These are phyloP conservation scores for Carex scoparia DNA, from an alignment of 176 grass and related monocot genomes.

Conservation along the genomic window DNA sequence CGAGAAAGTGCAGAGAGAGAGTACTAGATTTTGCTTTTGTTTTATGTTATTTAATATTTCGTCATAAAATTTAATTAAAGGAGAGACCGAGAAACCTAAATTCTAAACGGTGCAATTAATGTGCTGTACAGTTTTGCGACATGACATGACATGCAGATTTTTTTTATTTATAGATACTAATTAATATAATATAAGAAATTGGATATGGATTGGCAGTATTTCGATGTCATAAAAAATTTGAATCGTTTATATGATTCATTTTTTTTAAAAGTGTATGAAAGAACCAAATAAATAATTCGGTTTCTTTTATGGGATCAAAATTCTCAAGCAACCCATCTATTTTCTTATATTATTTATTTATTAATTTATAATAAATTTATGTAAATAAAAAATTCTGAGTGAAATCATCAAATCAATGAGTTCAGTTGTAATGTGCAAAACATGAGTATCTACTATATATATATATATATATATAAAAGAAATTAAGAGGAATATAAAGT, in stretches of 20 bases:
- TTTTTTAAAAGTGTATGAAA: no score
- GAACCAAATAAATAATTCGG: no score
- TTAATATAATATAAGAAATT: no score
- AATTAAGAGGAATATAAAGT: background rate
- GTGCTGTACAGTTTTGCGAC: background rate
- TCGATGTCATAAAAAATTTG: no score
- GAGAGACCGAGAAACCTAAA: constrained; percentile 3
- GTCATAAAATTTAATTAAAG: background rate
- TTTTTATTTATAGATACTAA: no score
- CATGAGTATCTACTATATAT: background rate
- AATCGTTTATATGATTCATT: no score
- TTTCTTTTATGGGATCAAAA: no score
- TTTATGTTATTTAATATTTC: constrained; percentile 17
- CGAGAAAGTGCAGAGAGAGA: constrained; percentile 12
- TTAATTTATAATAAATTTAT: no score
- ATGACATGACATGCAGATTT: background rate
- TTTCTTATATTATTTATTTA: no score
- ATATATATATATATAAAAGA: background rate
- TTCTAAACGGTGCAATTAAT: constrained; percentile 17
- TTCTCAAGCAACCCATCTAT: no score
- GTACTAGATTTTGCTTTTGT: constrained; percentile 5
- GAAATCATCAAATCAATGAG: background rate
- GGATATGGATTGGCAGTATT: no score
- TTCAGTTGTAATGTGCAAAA: background rate
- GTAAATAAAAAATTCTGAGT: no score